Evolutionary conservation across 2,329 filamentous ascomycete species (phyloP).

Genomic region (Nannizziopsis arthrosporioides): DNA sequence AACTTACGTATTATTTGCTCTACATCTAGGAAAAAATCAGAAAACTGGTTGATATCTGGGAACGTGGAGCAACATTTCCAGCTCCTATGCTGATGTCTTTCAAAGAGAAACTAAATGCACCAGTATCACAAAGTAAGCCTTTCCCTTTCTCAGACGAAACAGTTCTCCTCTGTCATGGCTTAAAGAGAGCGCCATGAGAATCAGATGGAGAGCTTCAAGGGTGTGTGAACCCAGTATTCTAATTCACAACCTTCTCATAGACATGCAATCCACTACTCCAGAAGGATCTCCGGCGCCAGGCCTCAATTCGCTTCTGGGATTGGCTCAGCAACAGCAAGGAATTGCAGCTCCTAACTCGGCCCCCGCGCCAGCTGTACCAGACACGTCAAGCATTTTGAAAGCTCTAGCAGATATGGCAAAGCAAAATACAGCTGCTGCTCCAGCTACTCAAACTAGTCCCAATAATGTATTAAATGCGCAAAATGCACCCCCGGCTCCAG

Average conservation of each 20-base stretch:
- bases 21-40: conserved; percentile 77
- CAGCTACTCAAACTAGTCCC: conserved; percentile 32
- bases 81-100: conserved; percentile 65
- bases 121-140: conserved; percentile 52
- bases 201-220: conserved; percentile 9
- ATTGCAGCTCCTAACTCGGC: conserved; percentile 18
- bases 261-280: conserved; percentile 57
- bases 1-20: conserved; percentile 41
- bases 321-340: conserved; percentile 23
- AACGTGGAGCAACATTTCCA: conserved; percentile 87
- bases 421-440: conserved; percentile 50
- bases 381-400: conserved; percentile 58
- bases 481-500: conserved; percentile 30
- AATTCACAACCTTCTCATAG: conserved; percentile 35
- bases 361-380: conserved; percentile 35
- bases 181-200: conserved; percentile 4
- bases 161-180: conserved; percentile 2
- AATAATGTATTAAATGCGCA: conserved; percentile 42
- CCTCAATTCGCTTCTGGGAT: conserved; percentile 29
- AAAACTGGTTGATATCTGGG: conserved; percentile 96
- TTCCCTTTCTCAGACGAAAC: conserved; percentile 18
- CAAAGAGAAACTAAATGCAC: conserved; percentile 63
- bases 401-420: conserved; percentile 70
- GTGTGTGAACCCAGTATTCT: conserved; percentile 20
- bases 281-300: conserved; percentile 41